These are phyloP conservation scores for Vigna radiata DNA, from an alignment of 306 rosid species.

Conservation along the genomic window DNA sequence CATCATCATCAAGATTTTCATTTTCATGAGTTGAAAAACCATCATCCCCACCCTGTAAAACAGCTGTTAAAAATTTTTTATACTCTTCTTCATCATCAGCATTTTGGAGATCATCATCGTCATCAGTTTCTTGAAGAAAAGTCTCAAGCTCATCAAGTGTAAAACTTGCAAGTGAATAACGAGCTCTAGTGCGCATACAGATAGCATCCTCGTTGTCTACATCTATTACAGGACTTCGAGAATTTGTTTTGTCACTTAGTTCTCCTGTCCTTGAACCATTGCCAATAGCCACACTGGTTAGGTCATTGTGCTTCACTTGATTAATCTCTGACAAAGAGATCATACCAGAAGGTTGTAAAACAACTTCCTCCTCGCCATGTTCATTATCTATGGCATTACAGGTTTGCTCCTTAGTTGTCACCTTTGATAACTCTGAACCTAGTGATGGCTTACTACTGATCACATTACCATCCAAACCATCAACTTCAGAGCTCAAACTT, in stretches of 20 bases:
- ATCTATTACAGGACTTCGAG: conserved; percentile 50
- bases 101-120: conserved; percentile 91
- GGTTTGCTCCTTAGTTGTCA: conserved; percentile 35
- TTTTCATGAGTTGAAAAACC: conserved; percentile 61
- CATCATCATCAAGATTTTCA: conserved; percentile 82
- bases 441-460: conserved; percentile 49
- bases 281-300: conserved; percentile 43
- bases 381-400: conserved; percentile 51
- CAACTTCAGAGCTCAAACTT: conserved; percentile 87
- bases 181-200: conserved; percentile 94
- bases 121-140: conserved; percentile 96
- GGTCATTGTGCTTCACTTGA: conserved; percentile 52
- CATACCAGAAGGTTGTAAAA: conserved; percentile 53
- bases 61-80: conserved; percentile 86
- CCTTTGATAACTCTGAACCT: conserved; percentile 45
- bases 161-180: conserved; percentile 88
- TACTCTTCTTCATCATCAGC: conserved; percentile 93
- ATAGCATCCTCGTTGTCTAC: conserved; percentile 79
- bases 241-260: conserved; percentile 44
- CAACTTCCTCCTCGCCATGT: conserved; percentile 69
- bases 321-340: conserved; percentile 49
- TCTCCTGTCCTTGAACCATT: conserved; percentile 50
- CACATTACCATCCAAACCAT: conserved; percentile 68
- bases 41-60: conserved; percentile 74
- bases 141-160: conserved; percentile 93